Evolutionary conservation across 2,329 filamentous ascomycete species (phyloP).

Genomic region (Didymella arachidicola): DNA sequence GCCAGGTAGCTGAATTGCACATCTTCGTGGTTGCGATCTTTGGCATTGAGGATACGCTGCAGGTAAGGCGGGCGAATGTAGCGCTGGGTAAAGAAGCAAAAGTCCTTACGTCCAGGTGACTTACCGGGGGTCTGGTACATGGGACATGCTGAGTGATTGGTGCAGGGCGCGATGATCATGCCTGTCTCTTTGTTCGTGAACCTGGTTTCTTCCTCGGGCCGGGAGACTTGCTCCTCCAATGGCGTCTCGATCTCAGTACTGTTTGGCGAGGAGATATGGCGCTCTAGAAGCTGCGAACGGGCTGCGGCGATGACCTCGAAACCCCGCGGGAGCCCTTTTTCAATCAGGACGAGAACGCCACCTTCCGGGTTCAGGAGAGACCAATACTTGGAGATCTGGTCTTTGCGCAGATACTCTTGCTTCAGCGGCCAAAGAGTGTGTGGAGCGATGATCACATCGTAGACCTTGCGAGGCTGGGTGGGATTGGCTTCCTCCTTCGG

Average conservation of each 20-base stretch:
- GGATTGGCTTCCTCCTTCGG: slow-evolving; percentile 58
- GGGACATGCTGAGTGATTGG: slow-evolving; percentile 85
- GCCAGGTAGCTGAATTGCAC: slow-evolving; percentile 89
- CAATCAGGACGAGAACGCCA: slow-evolving; percentile 84
- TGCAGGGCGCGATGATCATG: slow-evolving; percentile 75
- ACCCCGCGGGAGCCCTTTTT: slow-evolving; percentile 89
- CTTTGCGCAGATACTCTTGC: slow-evolving; percentile 78
- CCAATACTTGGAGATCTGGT: slow-evolving; percentile 89
- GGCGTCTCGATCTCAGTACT: slow-evolving; percentile 53
- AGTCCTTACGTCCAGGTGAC: slow-evolving; percentile 80
- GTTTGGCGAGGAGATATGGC: slow-evolving; percentile 72
- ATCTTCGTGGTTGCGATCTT: slow-evolving; percentile 83
- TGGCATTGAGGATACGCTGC: slow-evolving; percentile 74
- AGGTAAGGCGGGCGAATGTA: slow-evolving; percentile 85
- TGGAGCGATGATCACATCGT: slow-evolving; percentile 88
- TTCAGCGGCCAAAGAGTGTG: slow-evolving; percentile 80
- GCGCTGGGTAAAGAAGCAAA: slow-evolving; percentile 88
- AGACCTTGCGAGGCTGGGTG: slow-evolving; percentile 70
- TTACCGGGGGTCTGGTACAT: slow-evolving; percentile 82
- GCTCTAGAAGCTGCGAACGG: slow-evolving; percentile 77
- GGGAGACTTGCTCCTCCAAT: slow-evolving; percentile 52
- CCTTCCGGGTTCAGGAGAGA: slow-evolving; percentile 81
- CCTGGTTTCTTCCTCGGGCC: slow-evolving; percentile 46
- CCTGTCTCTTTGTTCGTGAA: slow-evolving; percentile 61
- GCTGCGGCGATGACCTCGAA: slow-evolving; percentile 92